Percentiles rank a stretch among this genome's conserved stretches.
Evolutionary conservation across 2,329 filamentous ascomycete genomes (phyloP).

Genomic region (Ophiostoma novo-ulmi): DNA sequence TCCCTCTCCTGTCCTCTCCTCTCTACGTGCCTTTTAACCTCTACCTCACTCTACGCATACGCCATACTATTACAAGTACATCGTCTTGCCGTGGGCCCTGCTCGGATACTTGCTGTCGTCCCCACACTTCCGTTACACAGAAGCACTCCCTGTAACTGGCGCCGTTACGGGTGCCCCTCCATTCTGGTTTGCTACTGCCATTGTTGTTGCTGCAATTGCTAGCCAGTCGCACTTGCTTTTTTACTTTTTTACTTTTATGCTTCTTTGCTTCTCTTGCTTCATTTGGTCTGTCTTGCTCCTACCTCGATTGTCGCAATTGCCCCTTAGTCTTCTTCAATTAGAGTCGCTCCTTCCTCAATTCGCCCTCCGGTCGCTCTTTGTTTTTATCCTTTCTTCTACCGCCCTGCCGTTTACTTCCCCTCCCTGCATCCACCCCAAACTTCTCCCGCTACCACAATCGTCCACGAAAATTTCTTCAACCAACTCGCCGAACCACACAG

Average conservation of each 20-base stretch:
- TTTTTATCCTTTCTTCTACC: neutral
- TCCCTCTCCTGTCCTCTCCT: neutral
- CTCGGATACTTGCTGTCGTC: conserved; percentile 10
- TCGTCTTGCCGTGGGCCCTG: conserved; percentile 12
- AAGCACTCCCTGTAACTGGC: conserved; percentile 19
- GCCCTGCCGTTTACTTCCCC: neutral
- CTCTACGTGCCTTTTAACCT: neutral
- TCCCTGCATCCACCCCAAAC: conserved; percentile 17
- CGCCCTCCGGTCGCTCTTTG: neutral
- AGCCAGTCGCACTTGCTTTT: neutral
- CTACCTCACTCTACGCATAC: neutral
- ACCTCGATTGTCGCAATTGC: neutral
- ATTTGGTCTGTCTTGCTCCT: neutral
- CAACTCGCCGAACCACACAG: conserved; percentile 12
- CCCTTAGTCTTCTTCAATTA: neutral
- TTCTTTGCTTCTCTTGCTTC: neutral
- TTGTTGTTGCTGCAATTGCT: neutral
- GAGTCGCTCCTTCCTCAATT: neutral
- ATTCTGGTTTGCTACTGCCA: neutral
- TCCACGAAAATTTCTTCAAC: conserved; percentile 21
- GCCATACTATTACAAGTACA: conserved; percentile 11
- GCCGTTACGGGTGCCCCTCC: conserved; percentile 10
- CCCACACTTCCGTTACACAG: conserved; percentile 27
- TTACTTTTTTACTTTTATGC: neutral
- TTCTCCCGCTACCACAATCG: neutral